Evolutionary conservation across 2,329 filamentous ascomycete genomes (phyloP).

Genomic region (Fusarium sp.): DNA sequence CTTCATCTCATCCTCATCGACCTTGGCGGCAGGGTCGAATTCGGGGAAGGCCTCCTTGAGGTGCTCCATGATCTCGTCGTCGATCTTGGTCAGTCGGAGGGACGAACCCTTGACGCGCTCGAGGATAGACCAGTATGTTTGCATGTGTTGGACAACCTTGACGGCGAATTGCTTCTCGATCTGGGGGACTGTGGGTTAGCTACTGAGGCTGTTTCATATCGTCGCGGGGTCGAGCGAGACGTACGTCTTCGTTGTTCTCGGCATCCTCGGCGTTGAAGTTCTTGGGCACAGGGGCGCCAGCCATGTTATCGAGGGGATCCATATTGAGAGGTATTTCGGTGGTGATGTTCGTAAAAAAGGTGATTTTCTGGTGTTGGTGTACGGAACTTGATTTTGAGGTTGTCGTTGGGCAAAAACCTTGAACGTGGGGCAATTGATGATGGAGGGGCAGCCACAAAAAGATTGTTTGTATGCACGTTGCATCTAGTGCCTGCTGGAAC

Average conservation of each 20-base stretch:
- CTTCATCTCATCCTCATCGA: slow-evolving; percentile 97
- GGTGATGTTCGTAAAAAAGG: not conserved
- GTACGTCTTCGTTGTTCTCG: slow-evolving; percentile 68
- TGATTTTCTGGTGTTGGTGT: slow-evolving; percentile 7
- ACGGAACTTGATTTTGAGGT: slow-evolving; percentile 19
- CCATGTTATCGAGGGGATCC: slow-evolving; percentile 58
- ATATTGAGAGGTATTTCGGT: slow-evolving; percentile 35
- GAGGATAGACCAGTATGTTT: slow-evolving; percentile 96
- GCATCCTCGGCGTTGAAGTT: slow-evolving; percentile 71
- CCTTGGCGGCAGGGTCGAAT: slow-evolving; percentile 83
- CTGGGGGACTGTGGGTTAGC: slow-evolving; percentile 58
- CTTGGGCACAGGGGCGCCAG: slow-evolving; percentile 60
- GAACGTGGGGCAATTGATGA: slow-evolving; percentile 50
- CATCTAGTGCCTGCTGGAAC: slow-evolving; percentile 36
- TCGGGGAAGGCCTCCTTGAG: slow-evolving; percentile 91
- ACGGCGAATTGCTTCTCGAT: slow-evolving; percentile 99
- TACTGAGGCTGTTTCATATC: not conserved
- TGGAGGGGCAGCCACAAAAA: slow-evolving; percentile 49
- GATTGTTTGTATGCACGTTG: slow-evolving; percentile 19
- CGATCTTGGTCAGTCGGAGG: slow-evolving; percentile 90
- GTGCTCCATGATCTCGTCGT: slow-evolving; percentile 94
- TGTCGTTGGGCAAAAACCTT: slow-evolving; percentile 47
- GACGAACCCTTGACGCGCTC: slow-evolving; percentile 90
- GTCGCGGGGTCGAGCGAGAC: slow-evolving; percentile 48
- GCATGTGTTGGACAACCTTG: slow-evolving; percentile 96